Evolutionary conservation across 495 filamentous ascomycete genomes (phyloP).

Genomic region (Cercophora sp.): DNA sequence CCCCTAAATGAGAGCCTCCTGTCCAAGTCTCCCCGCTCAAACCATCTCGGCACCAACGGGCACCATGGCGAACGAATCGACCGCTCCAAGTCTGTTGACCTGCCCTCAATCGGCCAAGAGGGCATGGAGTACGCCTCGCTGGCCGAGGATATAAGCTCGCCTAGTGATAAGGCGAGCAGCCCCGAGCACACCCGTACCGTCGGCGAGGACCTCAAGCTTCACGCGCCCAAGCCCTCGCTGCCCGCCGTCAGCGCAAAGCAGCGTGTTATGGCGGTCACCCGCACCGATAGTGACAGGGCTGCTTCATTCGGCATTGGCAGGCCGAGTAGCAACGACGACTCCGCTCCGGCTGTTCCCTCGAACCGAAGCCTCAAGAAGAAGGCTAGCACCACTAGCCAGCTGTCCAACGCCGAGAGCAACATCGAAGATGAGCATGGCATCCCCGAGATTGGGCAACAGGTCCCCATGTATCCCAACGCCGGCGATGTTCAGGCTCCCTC

Average conservation of each 20-base stretch:
- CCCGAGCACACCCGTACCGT: conserved; percentile 73
- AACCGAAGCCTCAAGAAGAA: conserved; percentile 55
- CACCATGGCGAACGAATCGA: conserved; percentile 47
- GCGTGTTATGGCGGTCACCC: conserved; percentile 74
- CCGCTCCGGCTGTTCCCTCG: conserved; percentile 26
- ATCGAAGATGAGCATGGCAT: conserved; percentile 76
- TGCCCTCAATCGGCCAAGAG: conserved; percentile 85
- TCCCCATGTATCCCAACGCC: conserved; percentile 91
- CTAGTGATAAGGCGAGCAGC: conserved; percentile 33
- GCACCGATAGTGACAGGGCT: conserved; percentile 81
- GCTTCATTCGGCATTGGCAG: conserved; percentile 77
- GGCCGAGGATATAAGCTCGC: conserved; percentile 37
- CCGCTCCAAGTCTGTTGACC: conserved; percentile 71
- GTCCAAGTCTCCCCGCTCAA: conserved; percentile 26
- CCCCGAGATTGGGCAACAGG: conserved; percentile 81
- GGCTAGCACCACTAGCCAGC: conserved; percentile 55
- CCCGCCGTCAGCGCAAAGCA: conserved; percentile 73
- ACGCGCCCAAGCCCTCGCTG: conserved; percentile 86
- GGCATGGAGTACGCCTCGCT: conserved; percentile 79
- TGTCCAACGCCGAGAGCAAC: conserved; percentile 43
- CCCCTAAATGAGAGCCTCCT: conserved; percentile 67
- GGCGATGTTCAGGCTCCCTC: conserved; percentile 97
- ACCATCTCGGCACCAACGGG: conserved; percentile 39
- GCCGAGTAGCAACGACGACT: conserved; percentile 47
- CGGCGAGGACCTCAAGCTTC: conserved; percentile 74